Evolutionary conservation across 2,329 filamentous ascomycete genomes (phyloP).

Genomic region (Penicillium nordicum): DNA sequence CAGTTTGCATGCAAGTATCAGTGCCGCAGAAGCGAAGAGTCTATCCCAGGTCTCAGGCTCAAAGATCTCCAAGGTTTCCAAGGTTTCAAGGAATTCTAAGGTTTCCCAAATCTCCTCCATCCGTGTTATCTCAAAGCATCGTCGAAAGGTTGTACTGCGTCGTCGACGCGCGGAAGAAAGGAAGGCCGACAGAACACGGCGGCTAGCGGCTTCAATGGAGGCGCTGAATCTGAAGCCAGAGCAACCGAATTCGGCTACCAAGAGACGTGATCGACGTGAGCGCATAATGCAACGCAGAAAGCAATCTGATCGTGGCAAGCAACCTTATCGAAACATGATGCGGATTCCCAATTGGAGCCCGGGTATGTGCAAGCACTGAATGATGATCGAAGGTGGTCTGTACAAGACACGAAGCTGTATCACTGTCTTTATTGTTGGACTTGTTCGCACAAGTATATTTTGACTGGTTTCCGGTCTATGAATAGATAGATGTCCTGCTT

Average conservation of each 20-base stretch:
- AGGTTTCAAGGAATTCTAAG: neutral
- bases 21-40: neutral
- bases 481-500: neutral
- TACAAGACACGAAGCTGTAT: neutral
- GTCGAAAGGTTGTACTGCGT: neutral
- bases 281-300: constrained; percentile 32
- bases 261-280: constrained; percentile 34
- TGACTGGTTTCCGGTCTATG: neutral
- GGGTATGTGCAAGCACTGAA: constrained; percentile 8
- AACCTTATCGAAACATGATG: constrained; percentile 21
- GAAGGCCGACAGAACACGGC: neutral
- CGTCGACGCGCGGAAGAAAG: constrained; percentile 8
- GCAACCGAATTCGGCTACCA: constrained; percentile 36
- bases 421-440: neutral
- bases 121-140: neutral
- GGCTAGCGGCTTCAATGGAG: neutral
- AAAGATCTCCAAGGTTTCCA: neutral
- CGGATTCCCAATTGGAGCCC: constrained; percentile 16
- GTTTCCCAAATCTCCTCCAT: neutral
- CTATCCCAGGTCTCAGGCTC: neutral
- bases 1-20: neutral
- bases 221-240: constrained; percentile 7
- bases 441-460: neutral
- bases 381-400: neutral
- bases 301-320: constrained; percentile 9